Base-by-base conservation (phyloP, 768 basidiomycete genomes). In the Chalciporus chontae region DNA sequence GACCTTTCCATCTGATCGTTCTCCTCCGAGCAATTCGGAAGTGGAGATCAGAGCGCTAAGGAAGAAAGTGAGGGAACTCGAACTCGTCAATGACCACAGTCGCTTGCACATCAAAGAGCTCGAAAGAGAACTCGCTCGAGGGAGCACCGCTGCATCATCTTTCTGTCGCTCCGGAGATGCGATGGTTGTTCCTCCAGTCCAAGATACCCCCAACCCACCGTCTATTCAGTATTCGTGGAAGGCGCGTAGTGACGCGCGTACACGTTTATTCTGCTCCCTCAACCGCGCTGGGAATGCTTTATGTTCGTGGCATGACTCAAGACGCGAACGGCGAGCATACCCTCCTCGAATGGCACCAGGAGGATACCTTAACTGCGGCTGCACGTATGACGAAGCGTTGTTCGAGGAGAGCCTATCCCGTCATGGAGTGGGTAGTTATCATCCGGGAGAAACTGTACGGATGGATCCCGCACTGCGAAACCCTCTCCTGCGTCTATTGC, bases 401-500 rank as follows among this genome's bases (percentile, higher is more conserved):
- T 93, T 93, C 61, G 90, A 92, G 61, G 90, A 91, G 69, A 86
- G 84, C 60, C 76, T 93, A 8, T 65, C 89, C 10, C 81, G 88
- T 18, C 88, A 92, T 52, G 77, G 74, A 5, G 87, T 93, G 14
- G 90, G 90, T 21, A 84, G 84, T 63, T 92, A 91, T 60, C 80
- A 80, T 53, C 90, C 90, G 0, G 90, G 90, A 45, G 90, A 91
- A 65, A 83, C 68, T 48, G 90, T 92, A 43, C 84, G 90, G 61
- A 92, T 93, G 89, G 90, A 93, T 60, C 90, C 90, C 9, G 88
- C 85, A 31, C 71, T 93, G 51, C 80, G 90, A 36, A 91, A 91
- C 53, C 87, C 89, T 24, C 77, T 92, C 40, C 74, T 92, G 52
- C 79, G 74, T 67, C 71, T 93, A 27, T 71, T 93, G 27, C 74